phyloP scores from a whole-genome alignment of 192 early-diverging fungal genomes.

The Rhizoclosmatium globosum region DNA sequence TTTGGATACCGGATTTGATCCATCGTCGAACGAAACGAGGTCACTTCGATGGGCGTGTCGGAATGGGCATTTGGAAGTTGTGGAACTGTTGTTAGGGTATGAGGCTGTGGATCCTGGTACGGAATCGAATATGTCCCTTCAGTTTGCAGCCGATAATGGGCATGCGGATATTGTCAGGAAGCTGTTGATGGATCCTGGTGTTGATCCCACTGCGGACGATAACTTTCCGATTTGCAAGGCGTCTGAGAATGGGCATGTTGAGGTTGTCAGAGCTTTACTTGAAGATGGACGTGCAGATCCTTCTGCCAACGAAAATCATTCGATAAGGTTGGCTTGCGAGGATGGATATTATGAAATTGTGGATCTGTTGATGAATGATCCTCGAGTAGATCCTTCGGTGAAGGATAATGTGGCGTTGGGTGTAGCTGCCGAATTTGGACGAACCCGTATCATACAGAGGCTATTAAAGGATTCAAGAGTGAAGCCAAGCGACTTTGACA shows the following conservation, averaged over 20 bases:
- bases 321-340: not conserved
- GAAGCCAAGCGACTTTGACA: no score
- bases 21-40: not conserved
- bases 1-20: not conserved
- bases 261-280: not conserved
- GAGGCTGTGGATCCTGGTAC: not conserved
- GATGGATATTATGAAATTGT: not conserved
- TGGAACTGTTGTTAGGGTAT: not conserved
- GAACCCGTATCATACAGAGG: no score
- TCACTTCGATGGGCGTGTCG: not conserved
- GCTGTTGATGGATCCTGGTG: not conserved
- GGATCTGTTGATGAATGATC: not conserved
- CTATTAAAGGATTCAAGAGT: no score
- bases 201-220: not conserved
- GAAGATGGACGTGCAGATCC: constrained; percentile 2
- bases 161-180: not conserved
- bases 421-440: no score
- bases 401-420: not conserved
- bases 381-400: not conserved
- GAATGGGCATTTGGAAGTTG: not conserved
- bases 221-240: not conserved
- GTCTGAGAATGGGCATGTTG: not conserved
- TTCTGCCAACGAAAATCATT: not conserved
- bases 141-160: not conserved
- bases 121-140: not conserved